A percentile compares a stretch with the other conserved stretches of the same genome.
Evolutionary conservation across 2,329 filamentous ascomycete species (phyloP).

Genomic region (Chrysoporthe cubensis): DNA sequence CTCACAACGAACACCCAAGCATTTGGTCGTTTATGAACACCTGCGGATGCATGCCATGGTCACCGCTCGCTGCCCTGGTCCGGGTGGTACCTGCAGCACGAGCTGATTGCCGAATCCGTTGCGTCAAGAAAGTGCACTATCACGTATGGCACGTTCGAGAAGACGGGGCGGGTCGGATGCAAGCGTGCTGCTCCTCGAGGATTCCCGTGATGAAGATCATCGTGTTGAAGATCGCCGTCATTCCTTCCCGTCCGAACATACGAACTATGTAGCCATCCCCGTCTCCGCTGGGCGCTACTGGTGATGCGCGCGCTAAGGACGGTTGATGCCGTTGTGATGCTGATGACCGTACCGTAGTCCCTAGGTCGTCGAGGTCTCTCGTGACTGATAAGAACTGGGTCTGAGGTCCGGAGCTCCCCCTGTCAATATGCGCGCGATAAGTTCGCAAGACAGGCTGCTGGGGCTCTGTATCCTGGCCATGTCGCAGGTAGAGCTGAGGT

Average conservation of each 20-base stretch:
- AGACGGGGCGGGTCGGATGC: neutral
- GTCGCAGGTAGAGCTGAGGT: constrained; percentile 2
- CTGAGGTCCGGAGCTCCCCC: neutral
- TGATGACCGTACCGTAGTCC: neutral
- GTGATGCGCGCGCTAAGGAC: neutral
- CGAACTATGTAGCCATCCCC: neutral
- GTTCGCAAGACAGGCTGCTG: neutral
- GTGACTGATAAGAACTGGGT: neutral
- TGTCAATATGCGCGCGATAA: neutral
- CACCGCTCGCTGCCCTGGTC: neutral
- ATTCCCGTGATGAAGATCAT: neutral
- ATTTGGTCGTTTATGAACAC: neutral
- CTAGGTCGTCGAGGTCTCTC: neutral
- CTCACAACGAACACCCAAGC: neutral
- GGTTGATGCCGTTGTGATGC: neutral
- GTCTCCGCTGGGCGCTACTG: too few relatives aligned
- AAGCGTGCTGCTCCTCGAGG: neutral
- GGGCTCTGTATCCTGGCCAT: neutral
- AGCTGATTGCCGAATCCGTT: neutral
- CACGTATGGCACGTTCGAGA: neutral
- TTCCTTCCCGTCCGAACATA: neutral
- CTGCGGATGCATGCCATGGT: neutral
- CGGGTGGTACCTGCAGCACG: neutral
- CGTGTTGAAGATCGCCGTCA: neutral
- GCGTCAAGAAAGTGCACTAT: neutral